Conservation (phyloP, 306 rosid species). For the Biancaea sappan region DNA sequence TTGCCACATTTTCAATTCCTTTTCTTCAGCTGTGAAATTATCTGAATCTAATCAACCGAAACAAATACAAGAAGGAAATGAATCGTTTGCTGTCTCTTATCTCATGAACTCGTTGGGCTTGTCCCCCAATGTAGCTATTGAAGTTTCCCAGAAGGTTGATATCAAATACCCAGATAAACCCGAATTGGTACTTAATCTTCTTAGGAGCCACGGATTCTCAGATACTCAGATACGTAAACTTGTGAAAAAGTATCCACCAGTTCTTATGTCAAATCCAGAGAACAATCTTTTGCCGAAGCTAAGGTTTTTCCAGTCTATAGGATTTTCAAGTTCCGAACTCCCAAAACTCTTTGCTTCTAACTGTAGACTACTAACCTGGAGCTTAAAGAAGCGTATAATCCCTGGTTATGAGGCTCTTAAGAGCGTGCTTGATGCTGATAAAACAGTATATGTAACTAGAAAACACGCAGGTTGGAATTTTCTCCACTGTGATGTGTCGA, state of each 20-base stretch:
- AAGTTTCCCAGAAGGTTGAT: background rate
- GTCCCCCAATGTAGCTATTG: slow-evolving; percentile 29
- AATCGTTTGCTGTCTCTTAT: slow-evolving; percentile 24
- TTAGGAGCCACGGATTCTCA: slow-evolving; percentile 35
- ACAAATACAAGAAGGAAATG: background rate
- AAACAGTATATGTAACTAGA: background rate
- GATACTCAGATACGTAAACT: slow-evolving; percentile 30
- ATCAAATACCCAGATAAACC: slow-evolving; percentile 3
- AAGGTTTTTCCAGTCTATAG: background rate
- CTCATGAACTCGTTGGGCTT: slow-evolving; percentile 41
- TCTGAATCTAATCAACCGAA: background rate
- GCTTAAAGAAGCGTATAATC: slow-evolving; percentile 15
- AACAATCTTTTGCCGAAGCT: slow-evolving; percentile 34
- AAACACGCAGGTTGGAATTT: background rate
- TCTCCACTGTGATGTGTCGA: too few relatives aligned
- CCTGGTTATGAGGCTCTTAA: slow-evolving; percentile 33
- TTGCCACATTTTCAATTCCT: background rate
- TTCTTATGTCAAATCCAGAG: slow-evolving; percentile 40
- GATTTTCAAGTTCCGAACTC: background rate
- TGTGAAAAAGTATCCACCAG: background rate
- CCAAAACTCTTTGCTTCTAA: background rate
- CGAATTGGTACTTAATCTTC: slow-evolving; percentile 28
- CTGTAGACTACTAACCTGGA: background rate
- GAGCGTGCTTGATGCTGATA: slow-evolving; percentile 20
- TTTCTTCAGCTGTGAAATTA: background rate